A percentile compares a stretch with the other conserved stretches of the same genome.
Evolutionary conservation across 2,329 filamentous ascomycete genomes (phyloP).

Genomic region (Pseudogymnoascus sp.): DNA sequence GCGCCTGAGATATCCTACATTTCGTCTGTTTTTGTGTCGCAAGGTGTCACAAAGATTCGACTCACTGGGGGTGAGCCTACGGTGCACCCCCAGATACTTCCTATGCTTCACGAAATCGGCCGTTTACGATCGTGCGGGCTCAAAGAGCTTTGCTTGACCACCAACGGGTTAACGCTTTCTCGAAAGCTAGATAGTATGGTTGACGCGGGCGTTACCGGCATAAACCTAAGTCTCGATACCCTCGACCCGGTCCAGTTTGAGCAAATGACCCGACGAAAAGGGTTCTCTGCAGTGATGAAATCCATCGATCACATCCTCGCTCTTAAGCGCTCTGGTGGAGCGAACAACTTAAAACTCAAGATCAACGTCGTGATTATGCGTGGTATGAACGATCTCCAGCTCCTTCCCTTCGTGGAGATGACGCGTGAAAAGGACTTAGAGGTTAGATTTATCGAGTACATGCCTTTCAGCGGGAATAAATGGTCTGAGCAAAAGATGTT

Average conservation of each 20-base stretch:
- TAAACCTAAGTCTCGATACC: slow-evolving; percentile 93
- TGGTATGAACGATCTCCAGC: slow-evolving; percentile 84
- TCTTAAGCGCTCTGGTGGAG: slow-evolving; percentile 75
- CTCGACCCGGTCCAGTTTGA: slow-evolving; percentile 94
- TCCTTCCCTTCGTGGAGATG: slow-evolving; percentile 83
- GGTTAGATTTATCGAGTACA: slow-evolving; percentile 97
- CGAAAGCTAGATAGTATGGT: slow-evolving; percentile 90
- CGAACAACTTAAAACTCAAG: slow-evolving; percentile 79
- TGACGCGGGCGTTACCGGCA: slow-evolving; percentile 82
- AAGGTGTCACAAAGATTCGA: slow-evolving; percentile 92
- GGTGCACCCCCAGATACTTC: slow-evolving; percentile 80
- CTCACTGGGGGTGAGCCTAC: slow-evolving; percentile 94
- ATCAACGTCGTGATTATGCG: slow-evolving; percentile 98
- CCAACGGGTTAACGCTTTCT: slow-evolving; percentile 87
- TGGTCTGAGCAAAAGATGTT: slow-evolving; percentile 94
- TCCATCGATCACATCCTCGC: slow-evolving; percentile 82
- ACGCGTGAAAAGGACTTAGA: slow-evolving; percentile 82
- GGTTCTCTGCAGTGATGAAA: slow-evolving; percentile 85
- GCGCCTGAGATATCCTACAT: slow-evolving; percentile 90
- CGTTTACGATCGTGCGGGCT: slow-evolving; percentile 66
- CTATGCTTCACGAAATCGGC: slow-evolving; percentile 85
- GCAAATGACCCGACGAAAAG: slow-evolving; percentile 89
- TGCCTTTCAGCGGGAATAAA: slow-evolving; percentile 98
- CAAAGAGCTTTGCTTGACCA: slow-evolving; percentile 84
- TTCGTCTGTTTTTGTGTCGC: slow-evolving; percentile 84